Evolutionary conservation across 2,329 filamentous ascomycete species (phyloP).

Genomic region (Arthrobotrys entomopaga): DNA sequence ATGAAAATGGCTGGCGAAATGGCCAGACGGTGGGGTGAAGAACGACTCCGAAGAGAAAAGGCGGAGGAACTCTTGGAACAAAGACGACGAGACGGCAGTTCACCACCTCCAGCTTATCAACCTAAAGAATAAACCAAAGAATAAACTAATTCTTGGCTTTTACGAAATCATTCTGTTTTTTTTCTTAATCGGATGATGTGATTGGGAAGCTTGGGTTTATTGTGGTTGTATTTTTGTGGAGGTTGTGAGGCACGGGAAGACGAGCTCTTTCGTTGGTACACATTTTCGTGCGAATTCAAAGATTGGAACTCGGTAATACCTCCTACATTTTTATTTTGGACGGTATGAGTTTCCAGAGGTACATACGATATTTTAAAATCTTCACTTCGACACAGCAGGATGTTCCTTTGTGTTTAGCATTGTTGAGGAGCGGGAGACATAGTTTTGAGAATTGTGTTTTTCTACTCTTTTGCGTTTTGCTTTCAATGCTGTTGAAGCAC

Average conservation of each 20-base stretch:
- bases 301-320: constrained; percentile 9
- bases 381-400: constrained; percentile 35
- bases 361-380: constrained; percentile 31
- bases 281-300: constrained; percentile 27
- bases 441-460: constrained; percentile 45
- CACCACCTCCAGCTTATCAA: constrained; percentile 49
- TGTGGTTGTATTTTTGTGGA: constrained; percentile 12
- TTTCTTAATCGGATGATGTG: background rate
- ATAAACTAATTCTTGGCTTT: background rate
- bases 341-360: constrained; percentile 27
- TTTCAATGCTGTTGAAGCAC: constrained; percentile 9
- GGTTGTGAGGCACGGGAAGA: background rate
- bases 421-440: constrained; percentile 2
- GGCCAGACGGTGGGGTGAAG: constrained; percentile 84
- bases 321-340: background rate
- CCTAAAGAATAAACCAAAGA: constrained; percentile 41
- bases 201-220: too few species aligned
- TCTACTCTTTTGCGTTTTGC: background rate
- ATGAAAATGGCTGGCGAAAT: constrained; percentile 95
- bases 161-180: constrained; percentile 15
- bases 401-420: constrained; percentile 10
- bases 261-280: constrained; percentile 16
- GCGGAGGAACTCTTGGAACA: constrained; percentile 55
- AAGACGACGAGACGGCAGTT: constrained; percentile 56
- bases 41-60: constrained; percentile 69